Evolutionary conservation across 1,284 basidiomycete species (phyloP), one percentile per base, ranked within the genome.

Genomic region (Boletus semigastroideus): DNA sequence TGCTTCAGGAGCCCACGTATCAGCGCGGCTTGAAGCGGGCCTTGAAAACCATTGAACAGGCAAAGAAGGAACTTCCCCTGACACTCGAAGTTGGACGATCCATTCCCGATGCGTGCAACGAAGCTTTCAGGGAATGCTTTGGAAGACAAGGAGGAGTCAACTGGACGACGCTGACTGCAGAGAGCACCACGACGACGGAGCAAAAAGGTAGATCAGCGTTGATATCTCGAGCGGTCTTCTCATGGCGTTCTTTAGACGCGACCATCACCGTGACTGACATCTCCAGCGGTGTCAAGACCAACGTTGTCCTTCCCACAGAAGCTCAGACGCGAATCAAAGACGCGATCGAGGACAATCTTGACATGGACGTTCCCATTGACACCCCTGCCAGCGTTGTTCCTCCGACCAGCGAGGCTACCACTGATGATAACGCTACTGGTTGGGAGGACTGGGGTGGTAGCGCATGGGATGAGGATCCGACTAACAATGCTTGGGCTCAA

Each of bases 51-150:
- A 66, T 78, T 36, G 75, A 80, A 46, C 60, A 63, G 16, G 87
- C 84, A 1, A 67, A 71, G 39, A 71, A 69, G 16, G 84, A 90
- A 62, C 77, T 90, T 1, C 82, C 82, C 2, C 59, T 75, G 42
- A 82, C 81, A 1, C 74, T 77, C 50, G 71, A 74, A 51, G 70
- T 87, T 25, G 78, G 78, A 12, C 73, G 76, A 49, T 63, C 72
- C 10, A 62, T 86, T 14, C 83, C 85, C 0, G 87, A 88, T 53
- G 62, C 65, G 12, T 76, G 86, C 52, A 75, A 76, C 50, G 61
- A 61, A 25, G 81, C 76, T 2, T 79, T 78, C 51, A 67, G 67
- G 33, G 67, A 67, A 3, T 67, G 73, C 40, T 87, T 76, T 67
- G 83, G 79, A 19, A 61, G 64, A 19, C 75, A 76, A 62, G 67